These are phyloP conservation scores for Fusarium buxicola DNA, from an alignment of 2,329 filamentous ascomycete species.

Conservation along the genomic window DNA sequence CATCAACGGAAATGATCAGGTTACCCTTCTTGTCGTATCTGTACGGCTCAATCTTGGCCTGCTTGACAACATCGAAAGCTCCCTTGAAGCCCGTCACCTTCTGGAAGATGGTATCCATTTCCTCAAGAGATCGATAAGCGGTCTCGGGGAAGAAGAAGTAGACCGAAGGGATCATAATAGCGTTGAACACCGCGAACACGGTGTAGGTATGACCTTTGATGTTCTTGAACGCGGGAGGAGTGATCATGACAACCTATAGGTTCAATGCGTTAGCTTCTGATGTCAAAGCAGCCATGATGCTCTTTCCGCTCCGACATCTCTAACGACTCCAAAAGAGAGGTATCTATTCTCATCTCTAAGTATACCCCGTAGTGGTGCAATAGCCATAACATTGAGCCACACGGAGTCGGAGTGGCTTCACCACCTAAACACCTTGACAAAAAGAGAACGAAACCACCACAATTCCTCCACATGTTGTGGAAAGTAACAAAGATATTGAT, in stretches of 20 bases:
- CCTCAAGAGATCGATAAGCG: conserved; percentile 71
- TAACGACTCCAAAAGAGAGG: no score
- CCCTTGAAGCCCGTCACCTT: conserved; percentile 60
- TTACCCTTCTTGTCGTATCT: conserved; percentile 71
- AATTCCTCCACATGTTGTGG: neutral
- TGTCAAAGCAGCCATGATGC: no score
- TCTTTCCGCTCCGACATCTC: no score
- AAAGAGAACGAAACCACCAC: no score
- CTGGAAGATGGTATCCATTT: conserved; percentile 74
- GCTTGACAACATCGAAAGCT: conserved; percentile 52
- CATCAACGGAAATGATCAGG: conserved; percentile 61
- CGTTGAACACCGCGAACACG: conserved; percentile 75
- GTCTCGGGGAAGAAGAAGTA: conserved; percentile 76
- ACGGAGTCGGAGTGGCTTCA: no score
- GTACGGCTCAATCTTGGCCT: conserved; percentile 60
- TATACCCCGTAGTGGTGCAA: no score
- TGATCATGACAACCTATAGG: conserved; percentile 68
- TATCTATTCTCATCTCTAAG: no score
- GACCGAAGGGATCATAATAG: conserved; percentile 66
- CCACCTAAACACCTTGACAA: no score
- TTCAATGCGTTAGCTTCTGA: neutral
- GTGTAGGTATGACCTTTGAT: conserved; percentile 71
- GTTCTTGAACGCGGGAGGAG: conserved; percentile 66
- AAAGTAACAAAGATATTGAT: no score
- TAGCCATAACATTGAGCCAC: no score